Evolutionary conservation across 345 rosid species (phyloP).

Genomic region (Citrus sp.): DNA sequence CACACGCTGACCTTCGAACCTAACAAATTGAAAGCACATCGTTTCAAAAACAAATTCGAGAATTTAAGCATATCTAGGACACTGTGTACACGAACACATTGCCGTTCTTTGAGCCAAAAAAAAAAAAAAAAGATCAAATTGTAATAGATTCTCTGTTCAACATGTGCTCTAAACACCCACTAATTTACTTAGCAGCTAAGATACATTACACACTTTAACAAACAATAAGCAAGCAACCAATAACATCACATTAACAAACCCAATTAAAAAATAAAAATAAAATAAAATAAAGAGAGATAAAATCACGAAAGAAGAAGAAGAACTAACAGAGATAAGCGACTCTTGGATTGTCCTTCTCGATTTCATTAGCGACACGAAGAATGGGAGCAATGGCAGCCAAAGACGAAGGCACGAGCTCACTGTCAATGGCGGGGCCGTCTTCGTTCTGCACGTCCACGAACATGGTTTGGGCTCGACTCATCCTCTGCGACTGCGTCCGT

Average conservation of each 20-base stretch:
- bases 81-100: neutral
- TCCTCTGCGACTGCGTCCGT: conserved; percentile 40
- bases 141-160: neutral
- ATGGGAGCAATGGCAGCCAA: conserved; percentile 58
- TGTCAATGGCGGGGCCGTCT: conserved; percentile 51
- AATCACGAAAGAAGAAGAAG: neutral
- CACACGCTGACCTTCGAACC: neutral
- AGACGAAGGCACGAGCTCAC: conserved; percentile 93
- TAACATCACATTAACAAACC: neutral
- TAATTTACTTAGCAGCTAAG: neutral
- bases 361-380: conserved; percentile 94
- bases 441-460: conserved; percentile 46
- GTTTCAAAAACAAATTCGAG: neutral
- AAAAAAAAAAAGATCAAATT: neutral
- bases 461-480: conserved; percentile 50
- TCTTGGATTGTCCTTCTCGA: conserved; percentile 60
- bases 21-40: neutral
- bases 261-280: neutral
- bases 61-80: neutral
- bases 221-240: neutral
- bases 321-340: conserved; percentile 87
- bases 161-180: neutral
- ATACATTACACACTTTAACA: neutral
- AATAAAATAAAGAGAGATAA: neutral
- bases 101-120: neutral